Evolutionary conservation across 1,284 basidiomycete species (phyloP), one percentile per base, ranked within the genome.

Genomic region (Austropuccinia psidii): DNA sequence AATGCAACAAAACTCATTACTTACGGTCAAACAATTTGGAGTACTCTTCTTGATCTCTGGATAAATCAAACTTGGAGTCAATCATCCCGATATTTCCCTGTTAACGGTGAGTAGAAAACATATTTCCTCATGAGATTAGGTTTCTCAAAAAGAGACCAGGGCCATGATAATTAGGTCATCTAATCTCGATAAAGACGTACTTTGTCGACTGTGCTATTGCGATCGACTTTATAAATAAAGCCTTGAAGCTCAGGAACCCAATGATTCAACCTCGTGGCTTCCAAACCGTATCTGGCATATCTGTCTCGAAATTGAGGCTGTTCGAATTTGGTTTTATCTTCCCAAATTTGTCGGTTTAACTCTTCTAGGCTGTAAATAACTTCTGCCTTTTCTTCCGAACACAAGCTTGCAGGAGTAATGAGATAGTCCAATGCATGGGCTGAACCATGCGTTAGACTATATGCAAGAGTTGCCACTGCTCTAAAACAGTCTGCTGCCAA

Each of bases 401-500:
- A n/a, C n/a, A n/a, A n/a, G 15, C 2, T 65, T 13, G 62, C 62
- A 8, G 62, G 29, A 8, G 70, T 47, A 24, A 73, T 55, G 15
- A 62, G 33, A 57, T 73, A 49, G 37, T 73, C 70, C 8, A 73
- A 62, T 15, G 70, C 60, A 43, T 65, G 70, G 17, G 70, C 70
- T 15, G 49, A 43, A 50, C 70, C 70, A 39, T 73, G 58, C 6
- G 58, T 52, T 19, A 73, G 39, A 17, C 60, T 73, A 45, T 73
- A 73, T 1, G 70, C 70, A 19, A 73, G 58, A 21, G 70, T 73
- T 13, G 70, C 58, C 43, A 73, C 35, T 21, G 58, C 70, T 35
- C 70, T 29, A 8, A 73, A 64, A 54, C 70, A 64, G 35, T 73
- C 70, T 27, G 70, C 70, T 31, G 70, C 50, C n/a, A 73, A 47